Conservation (phyloP, 2,329 filamentous ascomycete species). For the Talaromyces funiculosus region DNA sequence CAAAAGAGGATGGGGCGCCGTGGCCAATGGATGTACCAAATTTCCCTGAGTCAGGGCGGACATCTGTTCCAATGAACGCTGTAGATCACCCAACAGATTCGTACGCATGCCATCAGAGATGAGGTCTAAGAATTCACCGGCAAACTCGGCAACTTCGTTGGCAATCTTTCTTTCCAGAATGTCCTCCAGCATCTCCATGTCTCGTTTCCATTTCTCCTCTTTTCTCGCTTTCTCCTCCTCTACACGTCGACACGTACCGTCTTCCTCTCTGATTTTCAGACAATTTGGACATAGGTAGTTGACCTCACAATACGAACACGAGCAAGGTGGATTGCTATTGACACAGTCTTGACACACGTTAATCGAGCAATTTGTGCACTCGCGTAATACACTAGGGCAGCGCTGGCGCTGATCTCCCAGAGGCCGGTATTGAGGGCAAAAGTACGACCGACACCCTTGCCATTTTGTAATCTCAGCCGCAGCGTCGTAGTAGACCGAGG, state of each 20-base stretch:
- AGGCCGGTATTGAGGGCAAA: conserved; percentile 40
- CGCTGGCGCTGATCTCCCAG: conserved; percentile 42
- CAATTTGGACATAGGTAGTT: conserved; percentile 44
- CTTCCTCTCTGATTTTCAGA: conserved; percentile 32
- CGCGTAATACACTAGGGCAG: conserved; percentile 39
- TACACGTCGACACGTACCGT: conserved; percentile 35
- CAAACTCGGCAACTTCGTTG: conserved; percentile 38
- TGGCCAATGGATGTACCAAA: not conserved
- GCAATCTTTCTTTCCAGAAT: conserved; percentile 38
- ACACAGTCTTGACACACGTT: conserved; percentile 44
- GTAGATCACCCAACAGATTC: conserved; percentile 4
- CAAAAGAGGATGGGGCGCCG: not conserved
- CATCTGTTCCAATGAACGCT: conserved; percentile 2
- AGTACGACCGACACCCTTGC: conserved; percentile 46
- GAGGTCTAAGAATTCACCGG: conserved; percentile 35
- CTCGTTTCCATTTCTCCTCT: conserved; percentile 37
- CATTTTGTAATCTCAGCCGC: conserved; percentile 34
- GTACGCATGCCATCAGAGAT: conserved; percentile 4
- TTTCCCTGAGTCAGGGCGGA: not conserved
- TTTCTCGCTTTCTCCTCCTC: conserved; percentile 35
- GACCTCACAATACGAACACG: conserved; percentile 39
- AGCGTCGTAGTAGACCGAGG: conserved; percentile 34
- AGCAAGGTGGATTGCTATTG: conserved; percentile 36
- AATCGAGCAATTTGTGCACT: conserved; percentile 43
- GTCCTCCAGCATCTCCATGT: conserved; percentile 36